These are phyloP conservation scores for Papiliotrema nemorosa DNA, from an alignment of 1,284 basidiomycete species.

Conservation along the genomic window DNA sequence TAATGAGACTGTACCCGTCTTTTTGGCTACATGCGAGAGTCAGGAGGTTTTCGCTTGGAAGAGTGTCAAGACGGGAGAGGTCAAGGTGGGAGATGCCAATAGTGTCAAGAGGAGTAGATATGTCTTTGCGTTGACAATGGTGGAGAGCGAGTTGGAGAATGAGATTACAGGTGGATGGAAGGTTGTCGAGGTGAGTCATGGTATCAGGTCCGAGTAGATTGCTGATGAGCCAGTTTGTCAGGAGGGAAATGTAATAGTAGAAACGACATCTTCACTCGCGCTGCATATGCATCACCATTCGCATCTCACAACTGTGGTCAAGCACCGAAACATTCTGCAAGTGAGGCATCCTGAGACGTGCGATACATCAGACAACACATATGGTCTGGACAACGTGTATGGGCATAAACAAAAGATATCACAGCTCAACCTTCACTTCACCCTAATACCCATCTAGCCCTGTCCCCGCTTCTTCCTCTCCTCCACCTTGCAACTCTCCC, in stretches of 20 bases:
- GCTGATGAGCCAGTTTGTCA: neutral
- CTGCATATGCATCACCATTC: conserved; percentile 1
- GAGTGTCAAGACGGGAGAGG: conserved; percentile 79
- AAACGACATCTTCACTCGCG: neutral
- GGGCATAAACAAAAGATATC: too few relatives aligned
- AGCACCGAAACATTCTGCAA: too few relatives aligned
- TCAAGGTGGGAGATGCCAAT: conserved; percentile 80
- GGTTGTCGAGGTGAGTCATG: conserved; percentile 79
- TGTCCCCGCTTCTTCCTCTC: conserved; percentile 6
- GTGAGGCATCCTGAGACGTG: too few relatives aligned
- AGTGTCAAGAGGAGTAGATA: conserved; percentile 91
- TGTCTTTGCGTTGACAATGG: conserved; percentile 82
- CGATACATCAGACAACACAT: too few relatives aligned
- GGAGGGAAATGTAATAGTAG: conserved; percentile 1
- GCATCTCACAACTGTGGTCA: too few relatives aligned
- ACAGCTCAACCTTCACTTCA: neutral
- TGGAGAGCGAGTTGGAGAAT: conserved; percentile 80
- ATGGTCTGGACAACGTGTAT: too few relatives aligned
- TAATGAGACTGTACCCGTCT: conserved; percentile 84
- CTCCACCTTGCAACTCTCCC: conserved; percentile 29
- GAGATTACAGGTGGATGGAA: conserved; percentile 98
- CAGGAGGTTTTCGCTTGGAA: conserved; percentile 93
- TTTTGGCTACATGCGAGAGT: conserved; percentile 87
- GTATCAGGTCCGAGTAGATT: neutral
- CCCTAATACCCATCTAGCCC: conserved; percentile 26